Evolutionary conservation across 371 early-diverging fungal genomes (phyloP).

Genomic region (Fennellomyces sp.): DNA sequence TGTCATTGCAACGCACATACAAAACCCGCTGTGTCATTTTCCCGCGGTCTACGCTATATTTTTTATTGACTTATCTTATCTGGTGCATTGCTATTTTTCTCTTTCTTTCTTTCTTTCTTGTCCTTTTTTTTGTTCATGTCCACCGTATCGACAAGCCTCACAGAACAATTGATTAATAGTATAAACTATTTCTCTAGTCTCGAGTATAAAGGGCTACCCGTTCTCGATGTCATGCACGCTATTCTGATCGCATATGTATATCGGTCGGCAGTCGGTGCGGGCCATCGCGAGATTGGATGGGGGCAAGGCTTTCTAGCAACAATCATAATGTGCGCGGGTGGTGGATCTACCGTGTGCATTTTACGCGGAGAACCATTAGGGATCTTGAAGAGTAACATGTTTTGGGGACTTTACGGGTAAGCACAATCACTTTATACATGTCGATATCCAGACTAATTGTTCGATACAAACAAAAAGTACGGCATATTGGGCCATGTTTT

Average conservation of each 20-base stretch:
- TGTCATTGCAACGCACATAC: no score
- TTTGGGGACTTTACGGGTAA: slow-evolving; percentile 49
- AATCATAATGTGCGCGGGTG: slow-evolving; percentile 58
- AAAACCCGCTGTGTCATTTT: no score
- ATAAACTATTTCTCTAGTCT: slow-evolving; percentile 9
- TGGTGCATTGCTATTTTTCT: background rate
- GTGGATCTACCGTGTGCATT: slow-evolving; percentile 48
- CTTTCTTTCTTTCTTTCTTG: background rate
- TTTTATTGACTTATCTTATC: background rate
- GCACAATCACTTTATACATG: no score
- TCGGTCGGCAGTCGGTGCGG: slow-evolving; percentile 50
- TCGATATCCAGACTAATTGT: no score
- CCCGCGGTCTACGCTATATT: background rate
- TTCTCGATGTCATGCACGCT: slow-evolving; percentile 56
- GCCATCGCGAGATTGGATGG: slow-evolving; percentile 45
- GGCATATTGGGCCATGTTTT: slow-evolving; percentile 41
- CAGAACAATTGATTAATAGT: background rate
- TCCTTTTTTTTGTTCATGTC: slow-evolving; percentile 1
- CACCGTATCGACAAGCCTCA: background rate
- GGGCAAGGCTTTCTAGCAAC: slow-evolving; percentile 56
- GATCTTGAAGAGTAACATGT: slow-evolving; percentile 39
- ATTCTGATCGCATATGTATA: slow-evolving; percentile 56
- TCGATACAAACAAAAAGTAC: slow-evolving; percentile 21
- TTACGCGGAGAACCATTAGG: slow-evolving; percentile 46
- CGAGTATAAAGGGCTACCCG: slow-evolving; percentile 24